These are phyloP conservation scores for Gossypium schwendimanii DNA, from an alignment of 441 rosid genomes.

Conservation along the genomic window DNA sequence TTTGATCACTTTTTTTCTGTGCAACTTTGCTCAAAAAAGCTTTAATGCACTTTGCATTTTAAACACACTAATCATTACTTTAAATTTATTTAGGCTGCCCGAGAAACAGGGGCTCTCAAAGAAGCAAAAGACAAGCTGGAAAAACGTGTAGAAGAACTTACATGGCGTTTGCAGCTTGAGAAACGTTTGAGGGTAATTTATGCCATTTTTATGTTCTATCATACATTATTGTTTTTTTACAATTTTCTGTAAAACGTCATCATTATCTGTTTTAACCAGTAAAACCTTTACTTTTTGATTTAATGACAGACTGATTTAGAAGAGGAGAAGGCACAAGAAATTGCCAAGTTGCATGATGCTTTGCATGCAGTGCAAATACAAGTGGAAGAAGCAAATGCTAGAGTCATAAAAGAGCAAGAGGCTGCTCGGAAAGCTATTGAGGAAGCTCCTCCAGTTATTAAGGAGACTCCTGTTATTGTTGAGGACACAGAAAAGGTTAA, in stretches of 20 bases:
- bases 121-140: slow-evolving; percentile 78
- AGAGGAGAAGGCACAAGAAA: slow-evolving; percentile 69
- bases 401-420: slow-evolving; percentile 59
- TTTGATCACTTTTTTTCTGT: slow-evolving; percentile 21
- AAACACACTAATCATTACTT: slow-evolving; percentile 16
- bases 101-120: slow-evolving; percentile 77
- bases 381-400: slow-evolving; percentile 59
- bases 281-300: slow-evolving; percentile 2
- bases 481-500: slow-evolving; percentile 70
- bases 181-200: slow-evolving; percentile 59
- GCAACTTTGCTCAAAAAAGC: background rate
- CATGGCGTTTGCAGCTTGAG: slow-evolving; percentile 77
- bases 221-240: background rate
- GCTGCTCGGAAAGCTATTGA: slow-evolving; percentile 72
- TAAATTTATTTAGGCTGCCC: slow-evolving; percentile 47
- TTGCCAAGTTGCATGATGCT: slow-evolving; percentile 59
- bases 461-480: slow-evolving; percentile 66
- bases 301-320: slow-evolving; percentile 57
- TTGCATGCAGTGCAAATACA: slow-evolving; percentile 52
- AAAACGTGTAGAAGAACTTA: slow-evolving; percentile 75
- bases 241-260: background rate
- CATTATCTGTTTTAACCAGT: background rate
- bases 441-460: slow-evolving; percentile 72
- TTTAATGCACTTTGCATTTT: slow-evolving; percentile 4
- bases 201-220: background rate